Base-by-base conservation (phyloP, 2,329 filamentous ascomycete genomes). In the Pyricularia pennisetigena region DNA sequence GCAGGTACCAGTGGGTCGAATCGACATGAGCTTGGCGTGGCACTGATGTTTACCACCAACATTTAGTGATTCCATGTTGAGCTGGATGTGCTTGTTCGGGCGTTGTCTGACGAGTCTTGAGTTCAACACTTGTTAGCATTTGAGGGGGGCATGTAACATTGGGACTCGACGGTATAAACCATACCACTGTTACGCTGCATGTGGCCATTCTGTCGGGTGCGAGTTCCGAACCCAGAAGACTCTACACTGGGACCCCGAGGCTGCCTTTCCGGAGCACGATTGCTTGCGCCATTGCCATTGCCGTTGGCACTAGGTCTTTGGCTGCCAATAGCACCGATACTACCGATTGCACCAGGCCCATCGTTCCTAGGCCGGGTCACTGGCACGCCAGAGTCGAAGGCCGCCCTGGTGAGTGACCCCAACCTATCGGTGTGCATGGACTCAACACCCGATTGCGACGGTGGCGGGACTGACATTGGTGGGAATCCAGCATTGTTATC, bases 321-420 rank as follows among this genome's bases (percentile, higher is more conserved):
- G 77, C 87, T 90, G 67, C 87, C 87, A 67, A 90, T 90, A 12
- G 87, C 86, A 5, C 87, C 87, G 9, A 64, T 61, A n/a, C 4
- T 61, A n/a, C 57, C 57, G 26, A 61, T 61, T 9, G 57, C 41
- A 4, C 65, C 65, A 14, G 65, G 65, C 35, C 65, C 65, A 26
- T 61, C 65, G 41, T 29, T 54, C 29, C 65, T 49, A 24, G 65
- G 65, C 5, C 65, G 24, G 23, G 65, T 57, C 26, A 67, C 54
- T 14, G 35, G 49, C 35, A 49, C 65, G 28, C 65, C 65, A 9
- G 65, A 49, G 54, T 67, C 65, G 20, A 67, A 67, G 5, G 54
- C 65, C 28, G 65, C 65, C 49, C 65, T 49, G 14, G 65, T 54
- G 14, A 67, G 65, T 9, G 65, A 54, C 0, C 65, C 65, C 41